phyloP scores from a whole-genome alignment of 2,329 filamentous ascomycete species.

The Periconia sp. region DNA sequence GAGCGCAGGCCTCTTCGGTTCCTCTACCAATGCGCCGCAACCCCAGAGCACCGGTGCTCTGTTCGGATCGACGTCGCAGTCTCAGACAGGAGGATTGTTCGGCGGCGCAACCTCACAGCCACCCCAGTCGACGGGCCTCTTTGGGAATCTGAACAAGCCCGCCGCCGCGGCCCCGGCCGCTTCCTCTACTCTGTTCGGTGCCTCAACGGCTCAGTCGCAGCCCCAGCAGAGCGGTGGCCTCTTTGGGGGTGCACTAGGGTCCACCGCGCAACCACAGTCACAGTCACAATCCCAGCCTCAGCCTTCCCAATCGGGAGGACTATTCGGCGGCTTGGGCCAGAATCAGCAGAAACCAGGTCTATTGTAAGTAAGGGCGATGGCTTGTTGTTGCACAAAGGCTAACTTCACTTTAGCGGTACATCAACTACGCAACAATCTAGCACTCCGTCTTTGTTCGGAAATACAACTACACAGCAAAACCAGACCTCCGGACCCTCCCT shows the following conservation, averaged over 20 bases:
- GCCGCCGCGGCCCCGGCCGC: conserved; percentile 28
- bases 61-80: conserved; percentile 31
- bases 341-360: conserved; percentile 40
- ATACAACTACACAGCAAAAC: conserved; percentile 34
- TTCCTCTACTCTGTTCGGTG: conserved; percentile 39
- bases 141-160: conserved; percentile 45
- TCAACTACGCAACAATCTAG: conserved; percentile 35
- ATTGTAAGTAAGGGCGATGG: conserved; percentile 39
- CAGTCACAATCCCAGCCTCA: conserved; percentile 31
- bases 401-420: conserved; percentile 40
- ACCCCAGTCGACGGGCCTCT: conserved; percentile 40
- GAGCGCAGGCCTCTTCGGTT: conserved; percentile 36
- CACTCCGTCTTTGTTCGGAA: conserved; percentile 39
- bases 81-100: conserved; percentile 31
- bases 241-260: conserved; percentile 44
- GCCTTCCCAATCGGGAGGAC: conserved; percentile 36
- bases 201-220: conserved; percentile 35
- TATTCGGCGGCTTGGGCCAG: conserved; percentile 36
- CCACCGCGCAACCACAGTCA: conserved; percentile 24
- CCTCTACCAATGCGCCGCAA: conserved; percentile 25
- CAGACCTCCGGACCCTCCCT: conserved; percentile 23
- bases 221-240: conserved; percentile 34
- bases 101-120: conserved; percentile 30
- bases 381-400: conserved; percentile 25
- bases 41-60: conserved; percentile 35